Base-by-base conservation (phyloP, 441 rosid species). In the Eutrema salsugineum region DNA sequence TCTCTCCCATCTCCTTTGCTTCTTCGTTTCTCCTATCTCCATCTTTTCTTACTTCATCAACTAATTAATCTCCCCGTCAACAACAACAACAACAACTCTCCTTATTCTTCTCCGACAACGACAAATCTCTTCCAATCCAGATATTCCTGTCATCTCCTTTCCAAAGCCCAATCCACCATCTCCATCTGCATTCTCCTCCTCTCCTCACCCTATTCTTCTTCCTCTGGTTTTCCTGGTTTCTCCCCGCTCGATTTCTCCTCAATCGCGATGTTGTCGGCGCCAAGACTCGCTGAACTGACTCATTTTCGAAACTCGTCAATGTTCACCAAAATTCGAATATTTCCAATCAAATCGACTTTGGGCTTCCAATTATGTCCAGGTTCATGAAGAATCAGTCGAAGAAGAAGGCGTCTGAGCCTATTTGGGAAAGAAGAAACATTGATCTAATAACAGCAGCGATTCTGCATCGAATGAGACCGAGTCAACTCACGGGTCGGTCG, bases 101-200 rank as follows among this genome's bases (percentile, higher is more conserved):
- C 78, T 11, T 57, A 80, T 22, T 14, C 79, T 12, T 71, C 77
- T 32, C n/a, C 75, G n/a, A 4, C 73, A 22, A 11, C 57, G 10
- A n/a, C 49, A 28, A 70, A 82, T 28, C 73, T 77, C 58, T 81
- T 76, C 59, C 76, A 88, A 15, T 77, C 80, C 72, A 85, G 79
- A 68, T 72, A 75, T 63, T 88, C 96, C 20, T 82, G 71, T 57
- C 81, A 84, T 53, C 82, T 91, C 12, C 76, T 87, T 30, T 70
- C 84, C 36, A 91, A 84, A 78, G 88, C 97, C 32, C 93, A 86
- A 77, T 88, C 88, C 62, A 90, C 97, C 4, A 82, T 94, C 60
- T 87, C 95, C 8, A 83, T 90, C 63, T 90, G 97, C 12, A 81
- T 78, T 66, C 85, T 94, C 69, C 73, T 91, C 2, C 80, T 94